These are phyloP conservation scores for Typha latifolia DNA, from an alignment of 176 grass and related monocot genomes.

Conservation along the genomic window DNA sequence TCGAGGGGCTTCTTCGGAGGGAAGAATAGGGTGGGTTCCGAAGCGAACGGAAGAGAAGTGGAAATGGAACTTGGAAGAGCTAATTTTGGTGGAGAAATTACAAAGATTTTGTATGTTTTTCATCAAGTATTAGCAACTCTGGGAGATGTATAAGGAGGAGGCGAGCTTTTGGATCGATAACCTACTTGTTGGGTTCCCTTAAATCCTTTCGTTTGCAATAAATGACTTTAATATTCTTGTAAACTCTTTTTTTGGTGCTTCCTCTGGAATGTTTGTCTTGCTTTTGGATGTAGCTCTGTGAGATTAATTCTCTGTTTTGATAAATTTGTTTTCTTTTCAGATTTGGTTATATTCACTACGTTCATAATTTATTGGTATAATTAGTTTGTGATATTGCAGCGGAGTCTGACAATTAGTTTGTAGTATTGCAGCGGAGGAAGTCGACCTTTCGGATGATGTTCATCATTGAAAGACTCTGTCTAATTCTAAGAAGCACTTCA, in stretches of 20 bases:
- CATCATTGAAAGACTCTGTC: conserved; percentile 13
- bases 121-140: conserved; percentile 10
- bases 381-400: too few species aligned
- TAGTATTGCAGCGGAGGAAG: conserved; percentile 10
- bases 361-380: too few species aligned
- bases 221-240: neutral
- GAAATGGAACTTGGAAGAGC: neutral
- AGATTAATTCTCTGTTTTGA: too few species aligned
- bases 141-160: conserved; percentile 23
- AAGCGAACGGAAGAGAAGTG: neutral
- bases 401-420: neutral
- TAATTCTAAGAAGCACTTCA: conserved; percentile 2
- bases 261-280: too few species aligned
- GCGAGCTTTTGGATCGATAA: conserved; percentile 17
- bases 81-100: conserved; percentile 16
- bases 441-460: neutral
- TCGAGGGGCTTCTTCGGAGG: neutral
- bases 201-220: neutral
- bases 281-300: too few species aligned
- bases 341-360: too few species aligned
- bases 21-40: neutral
- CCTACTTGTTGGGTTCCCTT: neutral
- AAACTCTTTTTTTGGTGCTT: neutral
- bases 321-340: too few species aligned
- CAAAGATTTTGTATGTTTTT: conserved; percentile 21